Evolutionary conservation across 1,284 basidiomycete genomes (phyloP).

Genomic region (Ganoderma lingzhi): DNA sequence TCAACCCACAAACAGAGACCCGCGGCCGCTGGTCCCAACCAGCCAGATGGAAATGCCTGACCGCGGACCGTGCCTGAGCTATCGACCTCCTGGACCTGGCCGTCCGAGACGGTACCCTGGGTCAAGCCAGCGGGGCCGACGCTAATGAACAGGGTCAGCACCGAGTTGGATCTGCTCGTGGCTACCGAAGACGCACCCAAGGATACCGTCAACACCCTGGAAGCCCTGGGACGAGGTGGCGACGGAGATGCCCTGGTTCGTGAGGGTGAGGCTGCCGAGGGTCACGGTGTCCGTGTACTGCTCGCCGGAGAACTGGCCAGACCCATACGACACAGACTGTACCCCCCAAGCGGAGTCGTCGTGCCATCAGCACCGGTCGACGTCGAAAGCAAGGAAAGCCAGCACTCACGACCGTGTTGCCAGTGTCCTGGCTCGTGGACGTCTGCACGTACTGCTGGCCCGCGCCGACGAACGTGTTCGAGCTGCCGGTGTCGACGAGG

Average conservation of each 20-base stretch:
- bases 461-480: constrained; percentile 70
- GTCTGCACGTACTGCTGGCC: constrained; percentile 48
- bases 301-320: constrained; percentile 12
- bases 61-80: not conserved
- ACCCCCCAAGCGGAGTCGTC: not conserved
- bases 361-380: not conserved
- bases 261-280: constrained; percentile 41
- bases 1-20: too few species aligned
- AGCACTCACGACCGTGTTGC: constrained; percentile 14
- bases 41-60: constrained; percentile 2
- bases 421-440: constrained; percentile 45
- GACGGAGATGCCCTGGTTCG: constrained; percentile 57
- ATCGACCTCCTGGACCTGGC: constrained; percentile 30
- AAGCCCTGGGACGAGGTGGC: constrained; percentile 48
- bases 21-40: too few species aligned
- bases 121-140: constrained; percentile 60
- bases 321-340: constrained; percentile 53
- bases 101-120: constrained; percentile 18
- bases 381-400: not conserved
- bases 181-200: not conserved
- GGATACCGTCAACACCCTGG: not conserved
- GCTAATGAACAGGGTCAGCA: not conserved
- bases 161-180: not conserved
- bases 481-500: constrained; percentile 37
- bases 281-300: constrained; percentile 54